Evolutionary conservation across 2,329 filamentous ascomycete genomes (phyloP).

Genomic region (Drechmeria coniospora): DNA sequence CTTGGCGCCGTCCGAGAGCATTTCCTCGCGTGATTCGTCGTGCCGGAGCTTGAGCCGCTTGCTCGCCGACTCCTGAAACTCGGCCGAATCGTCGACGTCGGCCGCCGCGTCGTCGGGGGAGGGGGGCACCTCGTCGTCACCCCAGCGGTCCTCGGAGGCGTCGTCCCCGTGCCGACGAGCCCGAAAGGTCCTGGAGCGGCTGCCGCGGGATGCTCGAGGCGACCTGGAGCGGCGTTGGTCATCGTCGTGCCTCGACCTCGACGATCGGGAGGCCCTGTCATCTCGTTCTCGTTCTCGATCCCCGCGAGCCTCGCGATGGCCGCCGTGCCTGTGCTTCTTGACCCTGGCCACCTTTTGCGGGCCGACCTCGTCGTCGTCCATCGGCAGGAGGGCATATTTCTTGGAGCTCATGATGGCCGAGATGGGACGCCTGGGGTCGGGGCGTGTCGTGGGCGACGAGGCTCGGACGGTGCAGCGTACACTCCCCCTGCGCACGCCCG

Average conservation of each 20-base stretch:
- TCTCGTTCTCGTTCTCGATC: conserved; percentile 13
- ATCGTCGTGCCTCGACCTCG: conserved; percentile 13
- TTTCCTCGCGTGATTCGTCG: conserved; percentile 27
- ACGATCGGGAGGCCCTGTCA: conserved; percentile 13
- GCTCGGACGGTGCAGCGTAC: no score
- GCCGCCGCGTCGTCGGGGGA: conserved; percentile 22
- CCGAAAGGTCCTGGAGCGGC: conserved; percentile 26
- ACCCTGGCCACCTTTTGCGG: conserved; percentile 36
- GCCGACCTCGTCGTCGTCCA: conserved; percentile 48
- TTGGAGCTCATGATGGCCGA: conserved; percentile 32
- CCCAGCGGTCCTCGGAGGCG: conserved; percentile 67
- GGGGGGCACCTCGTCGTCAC: conserved; percentile 52
- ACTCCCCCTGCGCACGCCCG: not conserved
- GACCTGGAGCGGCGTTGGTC: conserved; percentile 20
- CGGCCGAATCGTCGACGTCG: conserved; percentile 32
- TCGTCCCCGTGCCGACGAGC: conserved; percentile 22
- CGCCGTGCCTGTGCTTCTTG: conserved; percentile 27
- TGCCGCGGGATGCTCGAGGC: conserved; percentile 10
- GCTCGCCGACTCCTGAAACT: conserved; percentile 52
- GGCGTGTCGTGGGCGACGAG: no score
- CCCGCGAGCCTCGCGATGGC: conserved; percentile 18
- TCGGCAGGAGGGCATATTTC: conserved; percentile 51
- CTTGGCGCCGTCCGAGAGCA: conserved; percentile 44
- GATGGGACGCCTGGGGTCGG: not conserved
- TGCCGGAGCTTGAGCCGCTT: conserved; percentile 55